Evolutionary conservation across 1,284 basidiomycete species (phyloP).

Genomic region (Apiotrichum siamense): DNA sequence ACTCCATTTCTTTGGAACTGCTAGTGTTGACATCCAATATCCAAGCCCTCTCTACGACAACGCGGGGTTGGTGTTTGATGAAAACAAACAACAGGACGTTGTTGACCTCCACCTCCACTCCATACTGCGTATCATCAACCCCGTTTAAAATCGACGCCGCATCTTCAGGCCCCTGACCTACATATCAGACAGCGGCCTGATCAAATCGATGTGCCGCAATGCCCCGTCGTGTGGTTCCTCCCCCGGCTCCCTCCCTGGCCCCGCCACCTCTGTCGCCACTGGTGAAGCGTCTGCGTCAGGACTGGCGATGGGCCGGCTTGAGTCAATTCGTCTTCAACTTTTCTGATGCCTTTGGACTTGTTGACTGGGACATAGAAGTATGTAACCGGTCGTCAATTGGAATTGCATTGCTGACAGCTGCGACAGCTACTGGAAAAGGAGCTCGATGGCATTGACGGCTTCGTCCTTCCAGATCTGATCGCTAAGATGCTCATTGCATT

Average conservation of each 20-base stretch:
- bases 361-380: slow-evolving; percentile 46
- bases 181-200: too few relatives aligned
- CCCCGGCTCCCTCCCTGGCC: slow-evolving; percentile 20
- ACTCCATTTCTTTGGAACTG: too few relatives aligned
- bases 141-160: too few relatives aligned
- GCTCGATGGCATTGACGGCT: slow-evolving; percentile 48
- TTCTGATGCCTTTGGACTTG: slow-evolving; percentile 42
- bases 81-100: not conserved
- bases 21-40: too few relatives aligned
- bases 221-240: slow-evolving; percentile 26
- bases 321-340: slow-evolving; percentile 46
- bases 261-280: slow-evolving; percentile 43
- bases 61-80: not conserved
- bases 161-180: too few relatives aligned
- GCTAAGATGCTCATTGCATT: slow-evolving; percentile 50
- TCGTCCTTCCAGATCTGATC: slow-evolving; percentile 48
- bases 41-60: too few relatives aligned
- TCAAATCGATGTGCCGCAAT: slow-evolving; percentile 14
- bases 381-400: slow-evolving; percentile 6
- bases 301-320: slow-evolving; percentile 47
- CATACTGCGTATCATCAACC: not conserved
- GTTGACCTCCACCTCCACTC: slow-evolving; percentile 12
- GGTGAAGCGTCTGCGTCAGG: slow-evolving; percentile 37
- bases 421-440: slow-evolving; percentile 50
- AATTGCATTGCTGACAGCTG: too few relatives aligned